These are phyloP conservation scores for Saprolegnia parasitica DNA, from an alignment of 352 stramenopile genomes.

Conservation along the genomic window DNA sequence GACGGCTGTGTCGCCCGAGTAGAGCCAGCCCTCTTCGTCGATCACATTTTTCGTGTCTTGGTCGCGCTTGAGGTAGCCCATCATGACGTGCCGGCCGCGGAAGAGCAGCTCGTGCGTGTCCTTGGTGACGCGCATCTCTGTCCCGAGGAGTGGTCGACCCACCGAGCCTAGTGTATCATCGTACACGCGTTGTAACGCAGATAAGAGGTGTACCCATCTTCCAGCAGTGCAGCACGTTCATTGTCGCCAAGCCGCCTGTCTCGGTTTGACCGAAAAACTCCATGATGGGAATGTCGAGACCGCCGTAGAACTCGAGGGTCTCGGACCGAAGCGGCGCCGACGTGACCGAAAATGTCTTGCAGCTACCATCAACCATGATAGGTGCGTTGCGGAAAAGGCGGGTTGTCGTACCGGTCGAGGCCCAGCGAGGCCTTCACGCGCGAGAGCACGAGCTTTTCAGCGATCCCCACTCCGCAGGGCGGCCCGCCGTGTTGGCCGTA, in stretches of 20 bases:
- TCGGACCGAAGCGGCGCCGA: slow-evolving; percentile 90
- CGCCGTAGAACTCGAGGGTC: slow-evolving; percentile 93
- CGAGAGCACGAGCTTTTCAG: slow-evolving; percentile 79
- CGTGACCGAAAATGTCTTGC: slow-evolving; percentile 53
- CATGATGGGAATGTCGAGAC: slow-evolving; percentile 91
- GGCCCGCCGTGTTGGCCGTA: slow-evolving; percentile 76
- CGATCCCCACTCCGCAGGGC: slow-evolving; percentile 87
- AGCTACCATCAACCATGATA: not conserved
- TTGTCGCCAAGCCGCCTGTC: slow-evolving; percentile 75
- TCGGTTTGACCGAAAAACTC: slow-evolving; percentile 94
- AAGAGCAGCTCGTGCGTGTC: slow-evolving; percentile 73
- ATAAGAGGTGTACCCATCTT: slow-evolving; percentile 68
- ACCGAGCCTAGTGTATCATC: slow-evolving; percentile 38
- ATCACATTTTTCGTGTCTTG: slow-evolving; percentile 81
- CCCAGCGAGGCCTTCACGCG: slow-evolving; percentile 87
- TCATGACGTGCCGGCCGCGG: slow-evolving; percentile 81
- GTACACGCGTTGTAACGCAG: slow-evolving; percentile 24
- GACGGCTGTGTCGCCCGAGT: slow-evolving; percentile 90
- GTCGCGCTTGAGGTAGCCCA: slow-evolving; percentile 83
- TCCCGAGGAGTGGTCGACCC: slow-evolving; percentile 58
- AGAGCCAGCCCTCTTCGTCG: slow-evolving; percentile 89
- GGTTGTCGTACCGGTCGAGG: slow-evolving; percentile 81
- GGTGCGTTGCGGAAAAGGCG: slow-evolving; percentile 42
- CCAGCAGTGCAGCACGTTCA: slow-evolving; percentile 76
- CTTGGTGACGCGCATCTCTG: slow-evolving; percentile 41